Evolutionary conservation across 768 basidiomycete genomes (phyloP).

Genomic region (Tylopilus vinaceipallidus): DNA sequence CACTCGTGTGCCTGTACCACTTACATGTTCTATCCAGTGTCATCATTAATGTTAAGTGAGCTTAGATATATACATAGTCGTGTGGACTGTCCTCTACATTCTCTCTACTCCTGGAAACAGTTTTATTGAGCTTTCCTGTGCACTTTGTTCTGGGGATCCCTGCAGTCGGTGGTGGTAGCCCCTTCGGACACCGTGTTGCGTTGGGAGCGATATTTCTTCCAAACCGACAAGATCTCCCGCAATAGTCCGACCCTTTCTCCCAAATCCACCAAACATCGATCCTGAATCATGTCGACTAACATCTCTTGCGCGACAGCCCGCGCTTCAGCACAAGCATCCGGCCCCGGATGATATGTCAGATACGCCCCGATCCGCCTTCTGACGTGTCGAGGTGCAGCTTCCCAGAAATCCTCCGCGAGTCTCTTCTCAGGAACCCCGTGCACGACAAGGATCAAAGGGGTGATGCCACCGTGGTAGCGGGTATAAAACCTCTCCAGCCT

Average conservation of each 20-base stretch:
- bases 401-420: conserved; percentile 13
- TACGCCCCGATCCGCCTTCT: conserved; percentile 5
- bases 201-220: conserved; percentile 20
- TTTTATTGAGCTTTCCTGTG: not conserved
- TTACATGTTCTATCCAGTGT: conserved; percentile 14
- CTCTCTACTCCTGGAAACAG: not conserved
- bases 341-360: conserved; percentile 14
- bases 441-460: conserved; percentile 20
- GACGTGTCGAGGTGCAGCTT: conserved; percentile 8
- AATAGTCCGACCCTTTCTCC: conserved; percentile 16
- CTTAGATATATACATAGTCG: conserved; percentile 11
- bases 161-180: too few species aligned
- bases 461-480: conserved; percentile 11
- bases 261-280: conserved; percentile 15
- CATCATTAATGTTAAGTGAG: conserved; percentile 6
- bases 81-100: conserved; percentile 2
- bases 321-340: conserved; percentile 1
- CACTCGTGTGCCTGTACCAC: conserved; percentile 19
- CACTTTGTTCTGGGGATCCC: too few species aligned
- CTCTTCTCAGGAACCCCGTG: conserved; percentile 2
- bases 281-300: conserved; percentile 12
- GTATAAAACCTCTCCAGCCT: conserved; percentile 14
- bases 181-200: not conserved
- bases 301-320: conserved; percentile 9
- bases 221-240: conserved; percentile 15